Base-by-base conservation (phyloP, 176 grass and related monocot genomes). In the Cenchrus americanus region DNA sequence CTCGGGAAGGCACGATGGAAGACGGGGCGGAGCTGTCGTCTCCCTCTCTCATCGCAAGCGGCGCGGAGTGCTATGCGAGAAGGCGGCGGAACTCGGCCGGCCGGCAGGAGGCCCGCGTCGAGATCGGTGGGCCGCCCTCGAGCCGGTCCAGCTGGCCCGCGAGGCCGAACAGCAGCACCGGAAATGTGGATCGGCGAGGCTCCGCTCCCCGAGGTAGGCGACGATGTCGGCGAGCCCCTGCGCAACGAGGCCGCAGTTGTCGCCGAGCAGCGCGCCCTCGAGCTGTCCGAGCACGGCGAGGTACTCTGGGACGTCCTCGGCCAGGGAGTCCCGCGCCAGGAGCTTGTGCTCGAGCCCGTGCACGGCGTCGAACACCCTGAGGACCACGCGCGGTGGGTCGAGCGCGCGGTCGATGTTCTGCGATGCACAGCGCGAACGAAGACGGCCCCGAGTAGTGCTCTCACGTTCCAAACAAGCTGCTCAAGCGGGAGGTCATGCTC, bases 331-430 rank as follows among this genome's bases (percentile, higher is more conserved):
- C 1, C 48, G 79, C 13, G 62, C 86, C 43, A 98, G 95, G 2
- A 98, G 92, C 46, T 92, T 87, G 53, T 82, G 82, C 81, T 98
- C 92, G 43, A 98, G 92, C 9, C 95, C 92, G 70, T 95, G 95
- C 14, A 98, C 91, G 47, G 95, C 95, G 72, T 98, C 95, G 66
- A 98, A 98, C n/a, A 98, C 92, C 95, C 95, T 98, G 71, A 98
- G 95, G n/a, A 98, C 95, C 19, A 89, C 92, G 0, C 27, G 95
- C 90, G 1, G 95, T 91, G n/a, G 95, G 95, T 9, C 89, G 0
- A 98, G 90, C 41, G 95, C 92, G 50, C 92, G 90, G 88, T 98
- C 87, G 79, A 98, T 97, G 87, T 97, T 30, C 27, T 30, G 27
- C 27, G 27, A 30, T 30, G 27, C 27, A 2, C 27, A 30, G 27